Evolutionary conservation across 192 early-diverging fungal species (phyloP).

Genomic region (Backusella macrospora): DNA sequence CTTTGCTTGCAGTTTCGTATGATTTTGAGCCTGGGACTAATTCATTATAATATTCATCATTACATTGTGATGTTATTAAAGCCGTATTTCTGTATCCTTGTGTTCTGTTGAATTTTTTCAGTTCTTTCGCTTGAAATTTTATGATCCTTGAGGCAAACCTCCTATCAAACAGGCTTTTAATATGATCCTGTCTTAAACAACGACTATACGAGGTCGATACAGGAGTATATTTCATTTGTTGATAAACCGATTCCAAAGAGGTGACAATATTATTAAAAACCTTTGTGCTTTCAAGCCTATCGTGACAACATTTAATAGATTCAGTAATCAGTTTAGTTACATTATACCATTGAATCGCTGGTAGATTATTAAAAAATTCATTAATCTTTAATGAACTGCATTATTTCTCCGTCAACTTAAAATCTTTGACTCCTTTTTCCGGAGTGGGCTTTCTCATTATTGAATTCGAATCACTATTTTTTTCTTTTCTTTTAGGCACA

Average conservation of each 20-base stretch:
- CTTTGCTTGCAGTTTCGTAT: constrained; percentile 5
- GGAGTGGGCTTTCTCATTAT: no score
- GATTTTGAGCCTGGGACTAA: constrained; percentile 11
- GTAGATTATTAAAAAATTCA: no score
- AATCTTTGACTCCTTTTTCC: no score
- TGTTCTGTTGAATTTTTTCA: constrained; percentile 9
- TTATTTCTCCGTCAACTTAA: no score
- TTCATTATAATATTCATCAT: constrained; percentile 9
- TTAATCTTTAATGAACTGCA: no score
- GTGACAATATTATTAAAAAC: background rate
- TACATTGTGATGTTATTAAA: constrained; percentile 10
- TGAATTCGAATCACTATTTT: no score
- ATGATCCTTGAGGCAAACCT: background rate
- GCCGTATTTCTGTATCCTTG: background rate
- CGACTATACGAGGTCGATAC: background rate
- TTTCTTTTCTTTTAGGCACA: no score
- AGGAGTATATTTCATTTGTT: constrained; percentile 1
- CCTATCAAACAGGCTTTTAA: background rate
- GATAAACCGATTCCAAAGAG: constrained; percentile 3
- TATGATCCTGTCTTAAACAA: constrained; percentile 11
- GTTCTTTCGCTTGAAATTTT: no score
- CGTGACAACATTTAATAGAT: constrained; percentile 11
- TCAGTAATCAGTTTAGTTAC: background rate
- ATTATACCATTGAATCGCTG: no score
- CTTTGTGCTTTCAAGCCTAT: constrained; percentile 11